These are phyloP conservation scores for Arthrobotrys sinensis DNA, from an alignment of 2,329 filamentous ascomycete genomes.

Conservation along the genomic window DNA sequence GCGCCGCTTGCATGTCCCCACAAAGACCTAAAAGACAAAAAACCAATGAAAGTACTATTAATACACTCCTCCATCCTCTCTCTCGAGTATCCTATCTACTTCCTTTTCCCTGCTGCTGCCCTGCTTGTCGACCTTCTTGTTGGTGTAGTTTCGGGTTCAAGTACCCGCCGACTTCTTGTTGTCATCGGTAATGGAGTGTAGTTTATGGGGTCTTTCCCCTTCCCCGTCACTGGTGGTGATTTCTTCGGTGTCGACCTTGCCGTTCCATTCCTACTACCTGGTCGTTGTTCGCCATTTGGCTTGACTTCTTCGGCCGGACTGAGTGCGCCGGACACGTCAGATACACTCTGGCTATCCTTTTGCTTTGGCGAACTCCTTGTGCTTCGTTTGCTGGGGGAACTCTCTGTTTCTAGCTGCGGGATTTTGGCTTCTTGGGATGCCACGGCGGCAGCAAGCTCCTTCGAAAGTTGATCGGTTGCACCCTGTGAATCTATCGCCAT, in stretches of 20 bases:
- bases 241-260: constrained; percentile 47
- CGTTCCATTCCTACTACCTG: constrained; percentile 1
- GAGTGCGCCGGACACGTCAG: neutral
- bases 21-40: constrained; percentile 15
- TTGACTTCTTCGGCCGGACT: constrained; percentile 29
- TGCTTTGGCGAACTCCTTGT: constrained; percentile 39
- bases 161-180: constrained; percentile 46
- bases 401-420: neutral
- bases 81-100: neutral
- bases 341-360: constrained; percentile 8
- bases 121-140: constrained; percentile 51
- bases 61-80: neutral
- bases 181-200: constrained; percentile 55
- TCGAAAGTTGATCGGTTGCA: constrained; percentile 40
- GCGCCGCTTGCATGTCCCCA: constrained; percentile 7
- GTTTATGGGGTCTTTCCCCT: constrained; percentile 28
- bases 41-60: neutral
- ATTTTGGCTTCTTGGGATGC: constrained; percentile 11
- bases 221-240: constrained; percentile 31
- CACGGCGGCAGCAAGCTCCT: constrained; percentile 27
- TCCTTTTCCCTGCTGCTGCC: constrained; percentile 29
- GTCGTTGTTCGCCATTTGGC: constrained; percentile 15
- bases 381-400: constrained; percentile 41
- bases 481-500: constrained; percentile 21
- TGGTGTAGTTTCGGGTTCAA: constrained; percentile 51